These are phyloP conservation scores for Gnomoniopsis sp. DNA, from an alignment of 2,329 filamentous ascomycete species.

Conservation along the genomic window DNA sequence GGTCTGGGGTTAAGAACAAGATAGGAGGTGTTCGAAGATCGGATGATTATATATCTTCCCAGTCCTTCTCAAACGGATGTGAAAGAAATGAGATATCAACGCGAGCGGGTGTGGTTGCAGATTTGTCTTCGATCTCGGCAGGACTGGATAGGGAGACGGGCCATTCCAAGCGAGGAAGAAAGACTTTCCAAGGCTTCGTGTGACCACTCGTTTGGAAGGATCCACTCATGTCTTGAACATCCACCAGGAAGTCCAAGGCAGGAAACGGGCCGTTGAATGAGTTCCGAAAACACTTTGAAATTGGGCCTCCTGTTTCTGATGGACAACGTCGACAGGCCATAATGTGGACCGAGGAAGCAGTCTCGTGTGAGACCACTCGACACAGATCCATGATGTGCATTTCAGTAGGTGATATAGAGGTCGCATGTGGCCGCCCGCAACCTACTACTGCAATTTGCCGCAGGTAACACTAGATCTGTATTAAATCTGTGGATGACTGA, in stretches of 20 bases:
- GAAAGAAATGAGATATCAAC: conserved; percentile 4
- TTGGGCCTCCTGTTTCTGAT: conserved; percentile 8
- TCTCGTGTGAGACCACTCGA: conserved; percentile 16
- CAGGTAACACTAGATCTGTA: conserved; percentile 19
- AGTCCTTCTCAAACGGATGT: neutral
- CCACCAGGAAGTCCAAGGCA: conserved; percentile 5
- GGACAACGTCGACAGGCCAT: conserved; percentile 3
- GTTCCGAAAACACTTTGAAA: conserved; percentile 10
- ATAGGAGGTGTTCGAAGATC: neutral
- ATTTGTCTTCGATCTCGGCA: conserved; percentile 19
- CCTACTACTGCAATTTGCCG: conserved; percentile 20
- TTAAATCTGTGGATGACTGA: conserved; percentile 6
- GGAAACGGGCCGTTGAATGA: conserved; percentile 9
- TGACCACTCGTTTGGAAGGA: conserved; percentile 15
- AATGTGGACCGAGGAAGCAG: conserved; percentile 6
- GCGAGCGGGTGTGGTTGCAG: conserved; percentile 14
- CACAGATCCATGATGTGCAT: conserved; percentile 16
- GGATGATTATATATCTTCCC: conserved; percentile 12
- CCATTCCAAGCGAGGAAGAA: conserved; percentile 19
- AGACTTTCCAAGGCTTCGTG: conserved; percentile 14
- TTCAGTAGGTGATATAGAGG: conserved; percentile 18
- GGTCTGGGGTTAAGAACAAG: too few species aligned
- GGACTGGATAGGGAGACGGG: conserved; percentile 13
- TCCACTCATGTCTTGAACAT: conserved; percentile 19
- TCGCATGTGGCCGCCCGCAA: conserved; percentile 13